A percentile compares a stretch with the other conserved stretches of the same genome.
phyloP scores from a whole-genome alignment of 495 filamentous ascomycete species.

The Recurvomyces mirabilis region DNA sequence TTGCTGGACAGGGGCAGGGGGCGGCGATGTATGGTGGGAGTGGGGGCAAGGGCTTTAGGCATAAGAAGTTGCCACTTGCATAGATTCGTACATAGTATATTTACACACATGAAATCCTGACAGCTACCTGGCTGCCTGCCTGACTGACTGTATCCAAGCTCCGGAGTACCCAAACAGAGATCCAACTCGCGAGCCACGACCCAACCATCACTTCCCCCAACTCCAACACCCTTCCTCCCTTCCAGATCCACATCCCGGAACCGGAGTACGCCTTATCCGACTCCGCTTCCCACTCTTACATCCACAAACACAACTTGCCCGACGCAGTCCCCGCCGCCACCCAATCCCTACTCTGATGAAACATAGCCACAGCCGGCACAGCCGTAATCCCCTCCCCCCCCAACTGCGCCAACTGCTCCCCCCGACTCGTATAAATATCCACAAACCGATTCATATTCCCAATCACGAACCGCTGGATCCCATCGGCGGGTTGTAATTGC shows the following conservation, averaged over 20 bases:
- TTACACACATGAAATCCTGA: no score
- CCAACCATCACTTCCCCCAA: not conserved
- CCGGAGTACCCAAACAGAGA: not conserved
- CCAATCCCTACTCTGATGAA: conserved; percentile 83
- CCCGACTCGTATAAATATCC: conserved; percentile 68
- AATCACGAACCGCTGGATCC: conserved; percentile 76
- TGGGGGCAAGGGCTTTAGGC: conserved; percentile 56
- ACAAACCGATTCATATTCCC: conserved; percentile 98
- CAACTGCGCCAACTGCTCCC: conserved; percentile 83
- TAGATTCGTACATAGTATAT: no score
- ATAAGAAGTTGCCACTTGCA: conserved; percentile 42
- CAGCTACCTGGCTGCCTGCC: no score
- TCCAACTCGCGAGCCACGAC: not conserved
- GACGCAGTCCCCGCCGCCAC: conserved; percentile 85
- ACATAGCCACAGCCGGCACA: conserved; percentile 83
- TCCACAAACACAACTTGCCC: conserved; percentile 86
- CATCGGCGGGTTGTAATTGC: conserved; percentile 67
- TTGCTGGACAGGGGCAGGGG: conserved; percentile 68
- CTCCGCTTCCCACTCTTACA: conserved; percentile 41
- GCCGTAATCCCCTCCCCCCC: conserved; percentile 82
- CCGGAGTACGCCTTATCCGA: not conserved
- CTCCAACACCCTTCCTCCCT: not conserved
- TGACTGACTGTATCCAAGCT: no score
- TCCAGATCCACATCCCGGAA: not conserved
- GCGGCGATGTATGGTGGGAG: conserved; percentile 63